Conservation (phyloP, 192 early-diverging fungal species). For the Diversispora epigaea region DNA sequence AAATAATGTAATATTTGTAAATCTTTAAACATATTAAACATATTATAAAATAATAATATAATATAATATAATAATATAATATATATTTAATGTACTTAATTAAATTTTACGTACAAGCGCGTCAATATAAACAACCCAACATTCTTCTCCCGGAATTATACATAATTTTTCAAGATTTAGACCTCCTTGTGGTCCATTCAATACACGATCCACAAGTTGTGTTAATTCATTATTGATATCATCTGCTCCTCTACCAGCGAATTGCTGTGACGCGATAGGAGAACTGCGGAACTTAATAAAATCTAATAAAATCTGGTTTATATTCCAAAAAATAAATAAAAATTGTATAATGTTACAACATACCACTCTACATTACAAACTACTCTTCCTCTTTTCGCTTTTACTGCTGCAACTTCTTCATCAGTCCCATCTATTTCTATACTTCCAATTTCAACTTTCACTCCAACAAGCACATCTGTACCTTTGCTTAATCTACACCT, state of each 20-base stretch:
- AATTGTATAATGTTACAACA: neutral
- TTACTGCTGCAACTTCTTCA: constrained; percentile 36
- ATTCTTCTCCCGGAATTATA: constrained; percentile 86
- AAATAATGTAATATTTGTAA: neutral
- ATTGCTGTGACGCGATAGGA: constrained; percentile 79
- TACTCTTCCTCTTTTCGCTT: constrained; percentile 58
- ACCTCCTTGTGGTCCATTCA: constrained; percentile 81
- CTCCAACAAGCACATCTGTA: constrained; percentile 90
- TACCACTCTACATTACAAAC: constrained; percentile 92
- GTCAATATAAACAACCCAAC: constrained; percentile 91
- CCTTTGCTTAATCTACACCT: constrained; percentile 78
- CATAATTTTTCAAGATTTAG: constrained; percentile 82
- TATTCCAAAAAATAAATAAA: neutral
- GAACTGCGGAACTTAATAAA: constrained; percentile 48
- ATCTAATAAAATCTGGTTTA: constrained; percentile 1
- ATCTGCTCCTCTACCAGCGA: constrained; percentile 76
- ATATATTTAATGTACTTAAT: neutral
- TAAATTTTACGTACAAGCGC: constrained; percentile 60
- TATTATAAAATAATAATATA: too few relatives aligned
- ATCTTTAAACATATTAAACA: neutral
- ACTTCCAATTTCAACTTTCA: constrained; percentile 89
- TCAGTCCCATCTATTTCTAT: constrained; percentile 60
- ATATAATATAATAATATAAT: too few relatives aligned
- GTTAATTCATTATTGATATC: constrained; percentile 84
- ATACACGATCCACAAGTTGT: constrained; percentile 74